These are phyloP conservation scores for Stevia rebaudiana DNA, from an alignment of 140 eudicot species.

Conservation along the genomic window DNA sequence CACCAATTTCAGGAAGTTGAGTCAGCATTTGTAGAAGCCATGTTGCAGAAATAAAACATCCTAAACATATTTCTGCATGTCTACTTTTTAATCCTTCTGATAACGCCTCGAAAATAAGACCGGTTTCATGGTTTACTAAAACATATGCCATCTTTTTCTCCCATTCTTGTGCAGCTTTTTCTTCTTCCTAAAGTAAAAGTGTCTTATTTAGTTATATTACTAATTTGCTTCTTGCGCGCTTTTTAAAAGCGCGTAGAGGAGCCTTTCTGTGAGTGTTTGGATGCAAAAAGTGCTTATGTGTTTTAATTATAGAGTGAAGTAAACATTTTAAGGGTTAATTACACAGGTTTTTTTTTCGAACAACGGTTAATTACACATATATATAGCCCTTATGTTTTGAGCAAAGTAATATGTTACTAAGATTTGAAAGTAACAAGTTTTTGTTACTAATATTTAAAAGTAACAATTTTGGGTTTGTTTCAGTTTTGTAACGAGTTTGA, in stretches of 20 bases:
- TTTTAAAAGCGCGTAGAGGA: not conserved
- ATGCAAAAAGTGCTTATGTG: not conserved
- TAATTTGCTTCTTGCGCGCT: not conserved
- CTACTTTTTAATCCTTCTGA: conserved; percentile 62
- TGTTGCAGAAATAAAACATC: conserved; percentile 52
- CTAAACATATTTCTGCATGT: conserved; percentile 50
- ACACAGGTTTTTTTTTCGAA: too few relatives aligned
- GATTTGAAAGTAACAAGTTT: too few relatives aligned
- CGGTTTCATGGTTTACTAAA: conserved; percentile 57
- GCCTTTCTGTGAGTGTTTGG: not conserved
- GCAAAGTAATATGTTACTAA: too few relatives aligned
- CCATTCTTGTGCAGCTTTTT: conserved; percentile 60
- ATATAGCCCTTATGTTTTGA: too few relatives aligned
- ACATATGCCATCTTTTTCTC: conserved; percentile 65
- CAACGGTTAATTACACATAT: too few relatives aligned
- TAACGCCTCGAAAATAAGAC: conserved; percentile 67
- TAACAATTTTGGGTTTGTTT: too few relatives aligned
- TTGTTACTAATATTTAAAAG: too few relatives aligned
- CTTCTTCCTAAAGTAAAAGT: conserved; percentile 49
- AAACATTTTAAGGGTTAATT: too few relatives aligned
- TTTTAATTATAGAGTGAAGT: not conserved
- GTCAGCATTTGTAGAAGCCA: conserved; percentile 69
- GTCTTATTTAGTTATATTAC: not conserved
- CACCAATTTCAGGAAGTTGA: conserved; percentile 58
- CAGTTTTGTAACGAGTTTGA: too few relatives aligned